Base-by-base conservation (phyloP, 495 filamentous ascomycete species). In the Aspergillus incahuasiensis region DNA sequence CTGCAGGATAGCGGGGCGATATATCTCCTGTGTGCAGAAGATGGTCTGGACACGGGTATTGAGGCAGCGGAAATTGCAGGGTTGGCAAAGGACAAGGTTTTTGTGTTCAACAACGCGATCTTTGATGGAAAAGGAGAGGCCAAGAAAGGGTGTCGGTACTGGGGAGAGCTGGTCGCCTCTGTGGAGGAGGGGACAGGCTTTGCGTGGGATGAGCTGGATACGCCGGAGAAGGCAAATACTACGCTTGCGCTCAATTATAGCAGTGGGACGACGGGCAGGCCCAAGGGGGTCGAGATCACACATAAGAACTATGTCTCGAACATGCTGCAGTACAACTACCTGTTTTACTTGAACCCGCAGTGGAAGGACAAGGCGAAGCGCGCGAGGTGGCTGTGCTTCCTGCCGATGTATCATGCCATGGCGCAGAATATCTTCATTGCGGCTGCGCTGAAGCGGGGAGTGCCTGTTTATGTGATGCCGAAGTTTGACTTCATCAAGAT, bases 231-330 rank as follows among this genome's bases (percentile, higher is more conserved):
- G 32, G 65, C 71, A 1, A 65, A 66, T 32, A 72, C 66, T 5
- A 79, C 79, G 13, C 73, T 79, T 2, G 75, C 75, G 71, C 75
- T 92, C 50, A 90, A 90, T 61, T 91, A 91, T 69, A 83, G 78
- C 51, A 82, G 78, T 47, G 90, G 90, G 3, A 95, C 90, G 7
- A 95, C 90, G 0, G 90, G 90, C 3, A 74, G 89, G 6, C 87
- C 90, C 13, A 95, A 95, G 65, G 90, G 90, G 20, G 90, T 92
- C 21, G 85, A 88, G 67, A 84, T 94, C 57, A 80, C 84, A 13
- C 90, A 95, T 68, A 68, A 73, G 35, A 86, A 88, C 57, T 87
- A 91, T 61, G 75, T 88, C 19, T 75, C 87, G 46, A 91, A 94
- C 65, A 79, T 71, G 48, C 78, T 87, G 54, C 80, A 86, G 63